Evolutionary conservation across 1,284 basidiomycete species (phyloP).

Genomic region (Chalciporus piperatoides): DNA sequence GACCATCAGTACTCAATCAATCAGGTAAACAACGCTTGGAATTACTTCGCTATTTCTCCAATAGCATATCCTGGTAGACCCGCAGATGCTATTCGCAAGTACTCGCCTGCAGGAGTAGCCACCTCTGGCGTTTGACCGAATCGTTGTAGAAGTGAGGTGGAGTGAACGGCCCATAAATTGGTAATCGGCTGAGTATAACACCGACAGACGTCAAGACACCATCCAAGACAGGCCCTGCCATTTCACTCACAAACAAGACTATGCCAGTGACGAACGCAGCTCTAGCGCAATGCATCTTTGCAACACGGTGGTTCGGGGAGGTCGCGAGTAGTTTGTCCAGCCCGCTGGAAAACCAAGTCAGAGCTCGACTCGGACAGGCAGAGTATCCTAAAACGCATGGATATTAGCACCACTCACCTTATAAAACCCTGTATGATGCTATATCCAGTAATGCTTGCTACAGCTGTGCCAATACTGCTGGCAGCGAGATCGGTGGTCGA

Average conservation of each 20-base stretch:
- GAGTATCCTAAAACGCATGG: not conserved
- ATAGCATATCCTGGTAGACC: conserved; percentile 30
- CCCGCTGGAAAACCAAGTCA: conserved; percentile 15
- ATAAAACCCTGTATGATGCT: conserved; percentile 28
- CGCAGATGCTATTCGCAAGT: conserved; percentile 23
- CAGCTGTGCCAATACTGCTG: conserved; percentile 24
- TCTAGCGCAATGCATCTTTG: conserved; percentile 23
- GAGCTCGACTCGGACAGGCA: not conserved
- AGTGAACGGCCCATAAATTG: conserved; percentile 22
- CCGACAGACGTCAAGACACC: not conserved
- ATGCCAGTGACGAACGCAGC: conserved; percentile 24
- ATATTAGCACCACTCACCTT: conserved; percentile 15
- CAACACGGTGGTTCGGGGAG: conserved; percentile 13
- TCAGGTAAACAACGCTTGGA: not conserved
- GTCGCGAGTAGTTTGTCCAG: conserved; percentile 21
- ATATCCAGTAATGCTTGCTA: conserved; percentile 27
- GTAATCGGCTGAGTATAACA: conserved; percentile 21
- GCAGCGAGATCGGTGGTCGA: conserved; percentile 29
- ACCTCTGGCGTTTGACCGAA: conserved; percentile 28
- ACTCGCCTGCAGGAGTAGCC: conserved; percentile 18
- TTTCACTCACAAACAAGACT: conserved; percentile 19
- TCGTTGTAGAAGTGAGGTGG: conserved; percentile 15
- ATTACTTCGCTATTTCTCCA: conserved; percentile 29
- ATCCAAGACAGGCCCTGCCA: not conserved
- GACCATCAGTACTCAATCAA: conserved; percentile 4